Percentiles rank a stretch among this genome's conserved stretches.
phyloP scores from a whole-genome alignment of 805 yeast genomes.

The Starmerella bombi region DNA sequence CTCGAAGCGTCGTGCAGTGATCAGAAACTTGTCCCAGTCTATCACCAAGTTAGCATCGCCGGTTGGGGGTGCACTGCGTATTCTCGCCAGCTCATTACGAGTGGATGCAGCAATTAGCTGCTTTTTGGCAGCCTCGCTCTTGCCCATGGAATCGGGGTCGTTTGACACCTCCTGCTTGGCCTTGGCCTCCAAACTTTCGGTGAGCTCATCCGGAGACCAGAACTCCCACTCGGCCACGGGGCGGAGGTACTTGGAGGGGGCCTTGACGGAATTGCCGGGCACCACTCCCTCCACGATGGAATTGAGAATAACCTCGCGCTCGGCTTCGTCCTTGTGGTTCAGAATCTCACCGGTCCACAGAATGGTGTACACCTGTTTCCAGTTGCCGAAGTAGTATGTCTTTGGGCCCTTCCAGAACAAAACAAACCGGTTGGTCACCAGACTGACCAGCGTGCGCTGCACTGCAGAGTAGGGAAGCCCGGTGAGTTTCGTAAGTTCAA shows the following conservation, averaged over 20 bases:
- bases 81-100: constrained; percentile 9
- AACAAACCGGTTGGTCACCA: constrained; percentile 69
- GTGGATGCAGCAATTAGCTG: constrained; percentile 16
- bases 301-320: background rate
- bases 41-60: constrained; percentile 28
- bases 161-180: constrained; percentile 26
- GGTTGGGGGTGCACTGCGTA: background rate
- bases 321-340: constrained; percentile 35
- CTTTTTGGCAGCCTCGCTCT: constrained; percentile 41
- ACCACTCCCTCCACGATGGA: background rate
- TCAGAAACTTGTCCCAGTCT: constrained; percentile 53
- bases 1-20: constrained; percentile 50
- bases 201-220: constrained; percentile 22
- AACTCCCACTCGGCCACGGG: constrained; percentile 34
- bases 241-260: constrained; percentile 32
- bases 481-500: constrained; percentile 39
- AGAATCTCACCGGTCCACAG: constrained; percentile 71
- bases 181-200: constrained; percentile 14
- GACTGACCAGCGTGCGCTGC: constrained; percentile 54
- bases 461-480: constrained; percentile 39
- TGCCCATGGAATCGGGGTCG: constrained; percentile 46
- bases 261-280: background rate
- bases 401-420: constrained; percentile 37
- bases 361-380: constrained; percentile 48
- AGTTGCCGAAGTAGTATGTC: constrained; percentile 46